These are phyloP conservation scores for Chlamydomonas sphaeroides DNA, from an alignment of 139 green algal genomes.

Conservation along the genomic window DNA sequence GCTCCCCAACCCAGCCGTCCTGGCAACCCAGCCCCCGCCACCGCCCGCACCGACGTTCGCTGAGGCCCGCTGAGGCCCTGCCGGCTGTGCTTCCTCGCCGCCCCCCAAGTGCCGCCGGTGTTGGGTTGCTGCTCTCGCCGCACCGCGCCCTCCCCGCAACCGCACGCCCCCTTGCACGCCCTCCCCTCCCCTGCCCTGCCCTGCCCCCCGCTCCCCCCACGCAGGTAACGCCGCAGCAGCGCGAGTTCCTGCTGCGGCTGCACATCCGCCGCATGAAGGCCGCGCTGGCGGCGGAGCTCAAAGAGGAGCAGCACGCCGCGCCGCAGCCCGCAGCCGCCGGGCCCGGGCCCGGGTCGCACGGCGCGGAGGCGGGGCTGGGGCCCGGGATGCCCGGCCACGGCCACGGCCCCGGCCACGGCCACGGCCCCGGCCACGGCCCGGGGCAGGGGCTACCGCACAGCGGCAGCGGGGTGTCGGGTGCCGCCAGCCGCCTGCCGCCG, in stretches of 20 bases:
- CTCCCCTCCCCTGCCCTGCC: neutral
- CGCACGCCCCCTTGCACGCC: no score
- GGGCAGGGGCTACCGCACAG: neutral
- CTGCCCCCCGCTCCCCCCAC: neutral
- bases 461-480: neutral
- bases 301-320: neutral
- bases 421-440: neutral
- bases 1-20: no score
- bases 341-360: neutral
- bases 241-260: slow-evolving; percentile 52
- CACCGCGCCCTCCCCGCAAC: no score
- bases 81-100: no score
- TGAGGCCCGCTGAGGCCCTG: no score
- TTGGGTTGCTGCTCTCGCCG: no score
- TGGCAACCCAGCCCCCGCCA: no score
- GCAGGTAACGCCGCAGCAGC: slow-evolving; percentile 36
- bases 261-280: slow-evolving; percentile 42
- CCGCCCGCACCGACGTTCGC: no score
- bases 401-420: neutral
- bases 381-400: neutral
- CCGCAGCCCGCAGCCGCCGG: no score
- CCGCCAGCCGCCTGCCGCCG: slow-evolving; percentile 5
- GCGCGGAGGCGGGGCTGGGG: neutral
- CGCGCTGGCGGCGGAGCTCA: slow-evolving; percentile 14
- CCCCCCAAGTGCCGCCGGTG: no score